Percentiles rank a stretch among this genome's conserved stretches.
Conservation (phyloP, 2,329 filamentous ascomycete species). For the Ophiostoma triangulosporum region DNA sequence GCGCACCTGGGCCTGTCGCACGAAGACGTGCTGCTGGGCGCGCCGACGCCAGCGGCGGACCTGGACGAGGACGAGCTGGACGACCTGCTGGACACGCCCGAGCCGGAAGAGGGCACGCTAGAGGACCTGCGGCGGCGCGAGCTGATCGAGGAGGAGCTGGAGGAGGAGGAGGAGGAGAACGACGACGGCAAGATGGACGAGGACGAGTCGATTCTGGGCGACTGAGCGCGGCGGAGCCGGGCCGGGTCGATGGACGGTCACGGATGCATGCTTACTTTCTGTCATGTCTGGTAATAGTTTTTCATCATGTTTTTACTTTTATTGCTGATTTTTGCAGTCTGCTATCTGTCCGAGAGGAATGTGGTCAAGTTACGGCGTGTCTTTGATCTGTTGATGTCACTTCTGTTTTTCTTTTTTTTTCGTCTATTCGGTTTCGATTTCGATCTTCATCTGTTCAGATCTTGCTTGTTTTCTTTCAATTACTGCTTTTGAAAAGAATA, state of each 20-base stretch:
- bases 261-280: neutral
- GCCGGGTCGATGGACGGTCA: neutral
- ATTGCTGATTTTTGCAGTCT: too few relatives aligned
- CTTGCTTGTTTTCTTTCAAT: too few relatives aligned
- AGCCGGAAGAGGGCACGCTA: slow-evolving; percentile 43
- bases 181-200: slow-evolving; percentile 24
- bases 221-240: too few relatives aligned
- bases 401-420: neutral
- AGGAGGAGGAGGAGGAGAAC: slow-evolving; percentile 27
- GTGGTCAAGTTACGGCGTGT: too few relatives aligned
- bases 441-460: neutral
- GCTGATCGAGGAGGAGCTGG: slow-evolving; percentile 35
- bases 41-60: slow-evolving; percentile 13
- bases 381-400: neutral
- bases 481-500: too few relatives aligned
- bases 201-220: slow-evolving; percentile 33
- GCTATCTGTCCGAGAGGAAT: too few relatives aligned
- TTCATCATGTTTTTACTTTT: too few relatives aligned
- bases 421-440: neutral
- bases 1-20: slow-evolving; percentile 1
- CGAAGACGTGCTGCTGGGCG: slow-evolving; percentile 11
- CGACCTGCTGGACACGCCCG: slow-evolving; percentile 31
- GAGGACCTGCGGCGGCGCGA: slow-evolving; percentile 44
- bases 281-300: neutral
- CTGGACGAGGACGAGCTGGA: slow-evolving; percentile 15